phyloP scores from a whole-genome alignment of 495 filamentous ascomycete genomes.

The Xylaria castorea region DNA sequence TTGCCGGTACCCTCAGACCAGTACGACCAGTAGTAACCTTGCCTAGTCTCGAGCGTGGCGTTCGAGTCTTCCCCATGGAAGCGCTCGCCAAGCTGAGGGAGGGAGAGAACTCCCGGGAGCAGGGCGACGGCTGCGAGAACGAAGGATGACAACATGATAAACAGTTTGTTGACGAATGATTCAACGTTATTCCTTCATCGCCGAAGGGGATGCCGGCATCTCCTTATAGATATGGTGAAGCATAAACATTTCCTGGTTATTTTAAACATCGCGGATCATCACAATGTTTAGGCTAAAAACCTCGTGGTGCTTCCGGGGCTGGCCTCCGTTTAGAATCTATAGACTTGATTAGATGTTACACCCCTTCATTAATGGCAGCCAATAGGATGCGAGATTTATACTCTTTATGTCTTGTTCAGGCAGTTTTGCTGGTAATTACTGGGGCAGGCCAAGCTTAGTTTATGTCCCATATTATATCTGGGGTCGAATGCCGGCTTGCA shows the following conservation, averaged over 20 bases:
- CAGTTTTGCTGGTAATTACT: constrained; percentile 4
- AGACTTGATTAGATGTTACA: constrained; percentile 34
- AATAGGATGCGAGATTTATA: constrained; percentile 29
- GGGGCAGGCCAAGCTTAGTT: constrained; percentile 5
- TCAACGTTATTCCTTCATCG: background rate
- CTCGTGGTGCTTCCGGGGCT: constrained; percentile 35
- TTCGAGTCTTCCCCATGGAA: constrained; percentile 41
- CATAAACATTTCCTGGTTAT: background rate
- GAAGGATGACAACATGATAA: constrained; percentile 46
- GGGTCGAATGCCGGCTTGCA: constrained; percentile 20
- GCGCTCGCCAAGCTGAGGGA: constrained; percentile 50
- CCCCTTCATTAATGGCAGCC: constrained; percentile 32
- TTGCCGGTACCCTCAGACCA: constrained; percentile 63
- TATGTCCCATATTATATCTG: constrained; percentile 1
- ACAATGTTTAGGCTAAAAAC: constrained; percentile 40
- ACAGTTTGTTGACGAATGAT: constrained; percentile 7
- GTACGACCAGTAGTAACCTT: constrained; percentile 65
- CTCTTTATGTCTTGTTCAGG: constrained; percentile 15
- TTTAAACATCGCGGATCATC: constrained; percentile 18
- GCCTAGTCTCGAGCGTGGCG: constrained; percentile 42
- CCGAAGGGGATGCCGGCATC: background rate
- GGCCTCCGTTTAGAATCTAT: constrained; percentile 33
- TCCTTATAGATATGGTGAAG: background rate
- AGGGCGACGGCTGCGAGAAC: constrained; percentile 47
- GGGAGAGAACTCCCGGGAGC: constrained; percentile 42